Evolutionary conservation across 345 rosid species (phyloP).

Genomic region (Punica granatum): DNA sequence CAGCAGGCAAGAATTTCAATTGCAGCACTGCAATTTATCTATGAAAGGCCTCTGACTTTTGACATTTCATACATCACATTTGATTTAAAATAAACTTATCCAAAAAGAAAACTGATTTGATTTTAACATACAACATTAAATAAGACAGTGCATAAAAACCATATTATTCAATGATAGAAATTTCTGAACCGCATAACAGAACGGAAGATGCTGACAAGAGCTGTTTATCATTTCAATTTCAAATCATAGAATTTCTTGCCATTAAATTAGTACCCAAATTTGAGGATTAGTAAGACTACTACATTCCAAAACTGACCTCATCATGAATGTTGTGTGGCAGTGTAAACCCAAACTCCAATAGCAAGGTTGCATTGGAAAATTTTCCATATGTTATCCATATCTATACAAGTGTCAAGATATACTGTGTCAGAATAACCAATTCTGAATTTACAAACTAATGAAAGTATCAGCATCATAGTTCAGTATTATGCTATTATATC

Average conservation of each 20-base stretch:
- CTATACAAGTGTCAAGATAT: slow-evolving; percentile 24
- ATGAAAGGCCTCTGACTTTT: neutral
- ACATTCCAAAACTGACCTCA: slow-evolving; percentile 42
- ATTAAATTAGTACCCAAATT: neutral
- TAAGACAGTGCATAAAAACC: neutral
- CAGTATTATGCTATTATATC: neutral
- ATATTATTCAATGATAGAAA: neutral
- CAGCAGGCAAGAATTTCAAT: neutral
- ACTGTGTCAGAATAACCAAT: neutral
- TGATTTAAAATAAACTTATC: too few species aligned
- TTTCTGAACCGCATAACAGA: neutral
- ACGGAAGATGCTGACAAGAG: neutral
- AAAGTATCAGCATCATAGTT: neutral
- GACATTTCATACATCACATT: neutral
- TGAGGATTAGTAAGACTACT: neutral
- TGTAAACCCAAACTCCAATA: slow-evolving; percentile 78
- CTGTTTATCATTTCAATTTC: neutral
- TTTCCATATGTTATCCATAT: slow-evolving; percentile 68
- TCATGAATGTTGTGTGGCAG: slow-evolving; percentile 59
- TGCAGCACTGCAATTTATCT: neutral
- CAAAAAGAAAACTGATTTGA: too few species aligned
- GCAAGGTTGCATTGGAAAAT: slow-evolving; percentile 62
- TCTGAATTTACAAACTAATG: neutral
- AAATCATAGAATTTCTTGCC: neutral
- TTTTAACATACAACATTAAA: neutral